Percentiles rank a stretch among this genome's conserved stretches.
Evolutionary conservation across 441 rosid genomes (phyloP).

Genomic region (Geranium incanum): DNA sequence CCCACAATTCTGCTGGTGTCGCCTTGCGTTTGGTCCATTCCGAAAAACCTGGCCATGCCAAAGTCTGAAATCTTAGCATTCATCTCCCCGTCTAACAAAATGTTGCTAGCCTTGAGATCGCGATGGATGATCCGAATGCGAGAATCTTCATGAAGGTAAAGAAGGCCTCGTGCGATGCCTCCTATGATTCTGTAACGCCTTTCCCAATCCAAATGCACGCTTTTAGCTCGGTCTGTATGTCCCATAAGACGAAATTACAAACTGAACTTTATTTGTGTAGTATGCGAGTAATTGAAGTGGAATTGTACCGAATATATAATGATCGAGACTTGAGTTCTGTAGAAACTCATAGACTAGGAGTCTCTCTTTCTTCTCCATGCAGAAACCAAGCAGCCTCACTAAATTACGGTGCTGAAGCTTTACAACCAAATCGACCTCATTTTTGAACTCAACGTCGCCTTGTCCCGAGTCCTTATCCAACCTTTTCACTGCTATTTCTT

Average conservation of each 20-base stretch:
- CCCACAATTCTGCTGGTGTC: too few relatives aligned
- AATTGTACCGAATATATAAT: constrained; percentile 29
- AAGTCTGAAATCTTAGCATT: too few relatives aligned
- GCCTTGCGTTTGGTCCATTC: too few relatives aligned
- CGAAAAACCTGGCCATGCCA: too few relatives aligned
- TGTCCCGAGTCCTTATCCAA: constrained; percentile 29
- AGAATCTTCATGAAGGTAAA: constrained; percentile 49
- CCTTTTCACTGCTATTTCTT: constrained; percentile 36
- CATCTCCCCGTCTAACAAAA: too few relatives aligned
- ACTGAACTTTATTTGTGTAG: too few relatives aligned
- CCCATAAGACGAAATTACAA: too few relatives aligned
- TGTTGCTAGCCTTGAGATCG: too few relatives aligned
- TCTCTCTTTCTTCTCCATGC: constrained; percentile 33
- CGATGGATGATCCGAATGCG: constrained; percentile 17
- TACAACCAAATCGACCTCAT: constrained; percentile 12
- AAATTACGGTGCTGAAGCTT: constrained; percentile 44
- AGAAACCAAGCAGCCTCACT: constrained; percentile 38
- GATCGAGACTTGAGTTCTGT: constrained; percentile 41
- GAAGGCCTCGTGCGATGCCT: constrained; percentile 42
- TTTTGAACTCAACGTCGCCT: constrained; percentile 43
- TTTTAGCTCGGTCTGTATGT: constrained; percentile 26
- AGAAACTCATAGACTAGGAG: constrained; percentile 41
- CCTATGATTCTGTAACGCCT: constrained; percentile 39
- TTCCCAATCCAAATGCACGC: constrained; percentile 32
- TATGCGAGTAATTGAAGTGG: not conserved